Evolutionary conservation across 225 moss, liverwort and hornwort genomes (phyloP).

Genomic region (Thuidium tamariscinum): DNA sequence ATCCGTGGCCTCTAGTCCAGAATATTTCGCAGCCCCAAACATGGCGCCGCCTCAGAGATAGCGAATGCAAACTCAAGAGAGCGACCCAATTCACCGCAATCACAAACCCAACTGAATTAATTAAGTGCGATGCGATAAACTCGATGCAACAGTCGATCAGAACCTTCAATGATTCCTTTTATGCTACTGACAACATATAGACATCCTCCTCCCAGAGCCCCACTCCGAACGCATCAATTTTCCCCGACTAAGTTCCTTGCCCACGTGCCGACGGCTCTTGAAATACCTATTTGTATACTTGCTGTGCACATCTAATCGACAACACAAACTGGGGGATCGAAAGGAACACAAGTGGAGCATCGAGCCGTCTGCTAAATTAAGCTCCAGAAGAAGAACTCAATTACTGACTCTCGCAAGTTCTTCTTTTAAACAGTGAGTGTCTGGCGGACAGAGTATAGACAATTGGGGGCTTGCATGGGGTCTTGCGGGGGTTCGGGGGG

Average conservation of each 20-base stretch:
- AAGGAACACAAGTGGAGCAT: neutral
- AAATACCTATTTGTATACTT: too few relatives aligned
- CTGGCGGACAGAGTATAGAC: too few relatives aligned
- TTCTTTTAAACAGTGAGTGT: neutral
- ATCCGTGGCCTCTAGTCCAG: neutral
- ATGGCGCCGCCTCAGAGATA: neutral
- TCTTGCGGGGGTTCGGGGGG: too few relatives aligned
- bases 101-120: neutral
- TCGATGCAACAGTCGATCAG: neutral
- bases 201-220: neutral
- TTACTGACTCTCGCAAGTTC: neutral
- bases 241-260: too few relatives aligned
- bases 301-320: neutral
- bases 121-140: neutral
- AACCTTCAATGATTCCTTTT: too few relatives aligned
- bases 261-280: too few relatives aligned
- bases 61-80: neutral
- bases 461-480: too few relatives aligned
- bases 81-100: neutral
- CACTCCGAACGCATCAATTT: too few relatives aligned
- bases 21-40: neutral
- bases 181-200: neutral
- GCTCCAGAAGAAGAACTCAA: neutral
- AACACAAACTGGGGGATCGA: neutral
- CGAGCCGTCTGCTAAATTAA: neutral